These are phyloP conservation scores for Elongisporangium prolatum DNA, from an alignment of 352 stramenopile genomes.

Conservation along the genomic window DNA sequence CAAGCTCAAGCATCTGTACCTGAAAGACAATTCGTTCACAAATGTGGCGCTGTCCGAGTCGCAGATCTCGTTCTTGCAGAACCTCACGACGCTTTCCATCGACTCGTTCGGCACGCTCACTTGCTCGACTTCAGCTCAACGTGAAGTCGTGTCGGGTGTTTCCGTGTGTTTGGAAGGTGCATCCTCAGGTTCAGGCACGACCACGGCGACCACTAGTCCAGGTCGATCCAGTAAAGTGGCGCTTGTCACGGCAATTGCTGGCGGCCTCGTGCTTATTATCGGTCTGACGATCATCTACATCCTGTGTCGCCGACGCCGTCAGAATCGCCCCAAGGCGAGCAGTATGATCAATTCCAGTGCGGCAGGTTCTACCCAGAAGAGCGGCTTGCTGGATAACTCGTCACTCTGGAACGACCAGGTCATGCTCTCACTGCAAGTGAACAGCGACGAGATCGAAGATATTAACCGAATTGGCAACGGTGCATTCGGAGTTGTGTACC, in stretches of 20 bases:
- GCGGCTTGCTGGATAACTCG: constrained; percentile 2
- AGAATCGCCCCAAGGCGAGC: background rate
- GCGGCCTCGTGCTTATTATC: constrained; percentile 25
- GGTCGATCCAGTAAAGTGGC: constrained; percentile 15
- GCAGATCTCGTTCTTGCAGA: constrained; percentile 22
- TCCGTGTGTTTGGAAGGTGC: constrained; percentile 33
- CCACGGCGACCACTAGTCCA: constrained; percentile 4
- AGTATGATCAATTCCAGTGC: constrained; percentile 6
- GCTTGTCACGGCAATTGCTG: constrained; percentile 30
- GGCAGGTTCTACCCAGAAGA: background rate
- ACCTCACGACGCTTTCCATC: constrained; percentile 30
- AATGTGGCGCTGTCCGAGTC: constrained; percentile 23
- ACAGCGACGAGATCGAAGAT: constrained; percentile 43
- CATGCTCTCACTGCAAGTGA: constrained; percentile 42
- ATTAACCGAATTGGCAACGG: constrained; percentile 28
- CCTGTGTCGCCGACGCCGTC: constrained; percentile 3
- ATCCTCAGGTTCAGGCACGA: constrained; percentile 14
- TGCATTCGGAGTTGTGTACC: constrained; percentile 33
- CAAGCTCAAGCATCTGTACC: constrained; percentile 31
- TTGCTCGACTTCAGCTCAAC: constrained; percentile 18
- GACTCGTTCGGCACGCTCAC: constrained; percentile 26
- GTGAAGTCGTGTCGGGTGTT: constrained; percentile 19
- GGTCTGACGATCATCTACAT: constrained; percentile 8
- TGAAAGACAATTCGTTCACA: constrained; percentile 55
- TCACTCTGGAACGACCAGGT: constrained; percentile 48